Evolutionary conservation across 2,329 filamentous ascomycete species (phyloP), one percentile per base, ranked within the genome.

Genomic region (Myriosclerotinia scirpicola): DNA sequence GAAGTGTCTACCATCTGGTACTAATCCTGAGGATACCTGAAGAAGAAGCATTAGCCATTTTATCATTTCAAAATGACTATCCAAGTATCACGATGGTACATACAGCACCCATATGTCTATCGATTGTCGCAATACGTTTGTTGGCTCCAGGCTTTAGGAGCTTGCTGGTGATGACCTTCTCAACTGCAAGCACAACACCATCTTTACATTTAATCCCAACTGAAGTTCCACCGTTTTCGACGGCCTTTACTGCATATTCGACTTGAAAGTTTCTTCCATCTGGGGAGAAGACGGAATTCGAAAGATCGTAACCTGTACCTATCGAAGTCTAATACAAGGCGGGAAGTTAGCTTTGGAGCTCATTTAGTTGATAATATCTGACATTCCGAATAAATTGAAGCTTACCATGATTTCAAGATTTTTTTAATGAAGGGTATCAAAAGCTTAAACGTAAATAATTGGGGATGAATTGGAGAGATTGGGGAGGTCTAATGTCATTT

Each of bases 211-310:
- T 87, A 80, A 99, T 97, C 74, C 95, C 95, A 79, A 99, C 88
- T 64, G 93, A 93, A 65, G 95, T 99, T 77, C 95, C 94, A 73
- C 94, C 95, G 76, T 96, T 98, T 83, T 99, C 95, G 71, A 99
- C 95, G 66, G 95, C 95, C 85, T 99, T 99, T 75, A 96, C 90
- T 73, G 95, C 95, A 80, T 99, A 99, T 85, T 99, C 95, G 80
- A 96, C 92, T 82, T 99, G 95, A 81, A 99, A 99, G 81, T 99
- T 99, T 75, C 95, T 91, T 78, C 95, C 95, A 82, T 99, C 95
- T 73, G 95, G 95, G 59, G 95, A 98, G 85, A 98, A 99, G 84
- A 98, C 96, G 77, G 95, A 98, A 87, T 99, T 99, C 79, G 92
- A 92, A 76, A 99, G 90, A 87, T 99, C 95, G 83, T 99, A 99